These are phyloP conservation scores for Epichloe sp. DNA, from an alignment of 2,329 filamentous ascomycete species.

Conservation along the genomic window DNA sequence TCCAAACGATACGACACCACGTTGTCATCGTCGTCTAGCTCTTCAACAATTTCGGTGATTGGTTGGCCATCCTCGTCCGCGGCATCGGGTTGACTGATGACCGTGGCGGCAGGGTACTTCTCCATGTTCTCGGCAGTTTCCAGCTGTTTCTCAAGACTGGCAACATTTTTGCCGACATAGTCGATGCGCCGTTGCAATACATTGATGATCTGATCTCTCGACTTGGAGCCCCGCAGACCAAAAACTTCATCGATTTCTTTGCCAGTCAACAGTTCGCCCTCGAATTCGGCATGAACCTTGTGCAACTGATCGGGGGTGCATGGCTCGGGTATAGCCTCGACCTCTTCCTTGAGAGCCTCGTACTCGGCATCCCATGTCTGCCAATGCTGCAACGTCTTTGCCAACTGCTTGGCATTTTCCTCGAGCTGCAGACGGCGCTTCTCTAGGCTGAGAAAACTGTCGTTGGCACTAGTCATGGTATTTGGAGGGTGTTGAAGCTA, in stretches of 20 bases:
- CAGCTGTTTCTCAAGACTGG: conserved; percentile 60
- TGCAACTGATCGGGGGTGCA: conserved; percentile 37
- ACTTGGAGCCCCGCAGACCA: conserved; percentile 15
- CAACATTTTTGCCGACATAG: conserved; percentile 75
- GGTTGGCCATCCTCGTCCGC: conserved; percentile 59
- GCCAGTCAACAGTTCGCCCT: conserved; percentile 48
- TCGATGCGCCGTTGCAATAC: conserved; percentile 61
- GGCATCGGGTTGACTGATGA: conserved; percentile 46
- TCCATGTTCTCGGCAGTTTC: conserved; percentile 45
- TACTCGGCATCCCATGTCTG: conserved; percentile 86
- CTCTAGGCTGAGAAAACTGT: conserved; percentile 56
- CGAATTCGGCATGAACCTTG: conserved; percentile 43
- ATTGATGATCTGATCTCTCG: conserved; percentile 40
- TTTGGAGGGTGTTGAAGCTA: neutral
- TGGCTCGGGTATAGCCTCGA: conserved; percentile 41
- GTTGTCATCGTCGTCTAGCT: conserved; percentile 83
- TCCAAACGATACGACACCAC: conserved; percentile 56
- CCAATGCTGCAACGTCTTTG: conserved; percentile 73
- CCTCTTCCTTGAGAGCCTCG: conserved; percentile 73
- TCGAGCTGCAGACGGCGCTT: conserved; percentile 64
- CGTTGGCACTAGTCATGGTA: conserved; percentile 27
- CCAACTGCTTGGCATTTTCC: conserved; percentile 55
- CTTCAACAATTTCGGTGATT: conserved; percentile 82
- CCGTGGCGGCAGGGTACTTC: conserved; percentile 50
- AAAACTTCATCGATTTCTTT: conserved; percentile 40